phyloP scores from a whole-genome alignment of 129 eudicot species.

The Pulicaria dysenterica region DNA sequence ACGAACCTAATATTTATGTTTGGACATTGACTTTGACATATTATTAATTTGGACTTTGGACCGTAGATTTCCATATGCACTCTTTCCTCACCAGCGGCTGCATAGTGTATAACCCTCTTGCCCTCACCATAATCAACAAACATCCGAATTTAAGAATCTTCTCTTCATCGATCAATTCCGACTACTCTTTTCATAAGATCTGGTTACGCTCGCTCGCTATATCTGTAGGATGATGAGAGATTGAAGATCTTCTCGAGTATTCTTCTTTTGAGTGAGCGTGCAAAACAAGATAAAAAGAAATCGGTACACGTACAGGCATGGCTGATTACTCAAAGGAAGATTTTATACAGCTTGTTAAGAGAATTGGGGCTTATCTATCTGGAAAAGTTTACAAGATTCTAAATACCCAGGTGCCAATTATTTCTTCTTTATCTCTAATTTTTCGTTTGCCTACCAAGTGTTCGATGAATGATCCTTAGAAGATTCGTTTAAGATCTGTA shows the following conservation, averaged over 20 bases:
- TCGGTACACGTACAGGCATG: constrained; percentile 37
- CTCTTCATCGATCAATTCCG: constrained; percentile 16
- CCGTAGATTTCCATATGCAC: constrained; percentile 2
- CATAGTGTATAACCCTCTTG: constrained; percentile 22
- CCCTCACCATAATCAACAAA: constrained; percentile 16
- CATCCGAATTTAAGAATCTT: constrained; percentile 19
- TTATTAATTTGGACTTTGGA: constrained; percentile 9
- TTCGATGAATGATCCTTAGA: constrained; percentile 21
- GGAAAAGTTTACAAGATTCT: constrained; percentile 59
- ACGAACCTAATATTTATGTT: neutral
- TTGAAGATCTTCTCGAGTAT: constrained; percentile 19
- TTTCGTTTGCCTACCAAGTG: constrained; percentile 2
- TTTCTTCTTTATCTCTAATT: neutral
- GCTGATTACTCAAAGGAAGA: constrained; percentile 82
- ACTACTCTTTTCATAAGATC: constrained; percentile 25
- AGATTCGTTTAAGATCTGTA: constrained; percentile 9
- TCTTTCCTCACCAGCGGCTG: constrained; percentile 25
- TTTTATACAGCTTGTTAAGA: constrained; percentile 58
- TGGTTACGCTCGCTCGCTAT: neutral
- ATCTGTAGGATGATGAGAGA: constrained; percentile 5
- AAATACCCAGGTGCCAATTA: constrained; percentile 50
- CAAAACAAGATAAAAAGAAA: constrained; percentile 12
- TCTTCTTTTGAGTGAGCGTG: constrained; percentile 32
- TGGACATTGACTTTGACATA: neutral
- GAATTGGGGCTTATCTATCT: constrained; percentile 60